Percentiles rank a stretch among this genome's conserved stretches.
Conservation (phyloP, 768 basidiomycete species). For the Lepiota brunneoincarnata region DNA sequence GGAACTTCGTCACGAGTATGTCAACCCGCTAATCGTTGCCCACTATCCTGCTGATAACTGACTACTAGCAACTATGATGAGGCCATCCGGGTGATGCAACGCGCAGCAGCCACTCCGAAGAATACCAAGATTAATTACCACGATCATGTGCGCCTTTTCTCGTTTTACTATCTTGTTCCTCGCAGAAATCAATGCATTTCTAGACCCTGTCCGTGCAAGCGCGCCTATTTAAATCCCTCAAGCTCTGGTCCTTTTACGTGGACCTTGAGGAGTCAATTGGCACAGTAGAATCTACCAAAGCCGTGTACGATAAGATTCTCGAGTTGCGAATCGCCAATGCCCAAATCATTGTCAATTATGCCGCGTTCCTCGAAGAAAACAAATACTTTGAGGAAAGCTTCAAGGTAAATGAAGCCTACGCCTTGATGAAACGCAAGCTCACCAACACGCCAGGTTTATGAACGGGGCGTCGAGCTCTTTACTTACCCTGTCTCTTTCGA, state of each 20-base stretch:
- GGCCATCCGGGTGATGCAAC: conserved; percentile 92
- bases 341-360: conserved; percentile 96
- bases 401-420: conserved; percentile 53
- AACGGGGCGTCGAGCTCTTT: conserved; percentile 95
- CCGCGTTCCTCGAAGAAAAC: conserved; percentile 95
- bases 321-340: conserved; percentile 98
- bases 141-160: conserved; percentile 68
- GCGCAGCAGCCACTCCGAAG: conserved; percentile 89
- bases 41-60: not conserved
- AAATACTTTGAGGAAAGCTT: conserved; percentile 98
- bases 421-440: conserved; percentile 4
- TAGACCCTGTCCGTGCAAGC: conserved; percentile 83
- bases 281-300: conserved; percentile 86
- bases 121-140: conserved; percentile 91
- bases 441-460: conserved; percentile 66
- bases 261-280: conserved; percentile 98
- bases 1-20: conserved; percentile 94
- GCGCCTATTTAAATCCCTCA: conserved; percentile 94
- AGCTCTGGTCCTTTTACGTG: conserved; percentile 98
- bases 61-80: conserved; percentile 89
- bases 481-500: conserved; percentile 98
- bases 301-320: conserved; percentile 93
- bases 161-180: not conserved
- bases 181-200: conserved; percentile 1
- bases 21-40: conserved; percentile 14